Conservation (phyloP, 2,329 filamentous ascomycete species). For the Xylaria sp. region DNA sequence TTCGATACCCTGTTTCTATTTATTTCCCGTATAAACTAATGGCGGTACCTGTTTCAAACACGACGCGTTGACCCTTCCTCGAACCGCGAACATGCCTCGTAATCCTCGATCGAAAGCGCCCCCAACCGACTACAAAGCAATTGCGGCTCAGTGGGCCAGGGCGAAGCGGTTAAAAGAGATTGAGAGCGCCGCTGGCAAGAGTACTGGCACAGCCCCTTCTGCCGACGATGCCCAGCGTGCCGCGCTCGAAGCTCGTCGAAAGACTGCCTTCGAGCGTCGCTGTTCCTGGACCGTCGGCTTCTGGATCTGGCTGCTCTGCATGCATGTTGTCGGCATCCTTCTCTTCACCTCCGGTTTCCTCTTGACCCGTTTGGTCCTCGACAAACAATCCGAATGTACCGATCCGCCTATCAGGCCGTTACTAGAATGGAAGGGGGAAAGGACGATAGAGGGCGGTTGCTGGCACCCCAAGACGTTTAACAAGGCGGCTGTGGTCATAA, state of each 20-base stretch:
- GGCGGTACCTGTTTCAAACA: slow-evolving; percentile 23
- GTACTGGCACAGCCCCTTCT: slow-evolving; percentile 39
- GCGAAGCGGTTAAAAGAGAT: slow-evolving; percentile 54
- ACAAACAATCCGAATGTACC: slow-evolving; percentile 73
- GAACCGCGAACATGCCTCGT: slow-evolving; percentile 33
- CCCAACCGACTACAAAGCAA: slow-evolving; percentile 52
- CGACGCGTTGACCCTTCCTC: slow-evolving; percentile 22
- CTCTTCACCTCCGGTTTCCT: slow-evolving; percentile 96
- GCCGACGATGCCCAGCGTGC: slow-evolving; percentile 49
- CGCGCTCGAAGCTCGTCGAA: slow-evolving; percentile 52
- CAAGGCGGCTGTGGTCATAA: slow-evolving; percentile 85
- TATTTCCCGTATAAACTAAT: slow-evolving; percentile 24
- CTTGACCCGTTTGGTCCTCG: slow-evolving; percentile 79
- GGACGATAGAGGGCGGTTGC: slow-evolving; percentile 68
- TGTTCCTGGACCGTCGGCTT: slow-evolving; percentile 66
- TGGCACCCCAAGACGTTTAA: slow-evolving; percentile 96
- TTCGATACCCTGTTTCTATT: not conserved
- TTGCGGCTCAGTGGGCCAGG: slow-evolving; percentile 56
- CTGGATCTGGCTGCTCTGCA: slow-evolving; percentile 68
- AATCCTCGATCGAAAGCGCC: slow-evolving; percentile 32
- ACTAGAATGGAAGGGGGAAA: slow-evolving; percentile 44
- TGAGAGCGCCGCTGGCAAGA: slow-evolving; percentile 40
- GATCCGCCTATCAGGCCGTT: slow-evolving; percentile 66
- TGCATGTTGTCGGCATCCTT: slow-evolving; percentile 81
- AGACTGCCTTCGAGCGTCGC: slow-evolving; percentile 53